A percentile compares a stretch with the other conserved stretches of the same genome.
These are phyloP conservation scores for Saccharomycopsis babjevae DNA, from an alignment of 805 yeast genomes.

Conservation along the genomic window DNA sequence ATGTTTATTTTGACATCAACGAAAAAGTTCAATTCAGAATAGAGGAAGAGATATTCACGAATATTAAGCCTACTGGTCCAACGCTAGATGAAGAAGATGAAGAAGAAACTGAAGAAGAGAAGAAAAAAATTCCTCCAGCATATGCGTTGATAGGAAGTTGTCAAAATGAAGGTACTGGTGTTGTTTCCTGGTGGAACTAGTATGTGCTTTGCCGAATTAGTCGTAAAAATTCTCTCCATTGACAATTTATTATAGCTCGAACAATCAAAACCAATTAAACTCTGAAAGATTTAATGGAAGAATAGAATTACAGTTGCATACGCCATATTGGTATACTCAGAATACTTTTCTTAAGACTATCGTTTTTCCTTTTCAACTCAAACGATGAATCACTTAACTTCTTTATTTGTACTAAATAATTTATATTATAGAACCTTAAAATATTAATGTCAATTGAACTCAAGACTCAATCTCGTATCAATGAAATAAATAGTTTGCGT, in stretches of 20 bases:
- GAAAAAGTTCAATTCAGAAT: conserved; percentile 88
- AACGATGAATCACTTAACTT: neutral
- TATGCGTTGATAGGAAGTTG: conserved; percentile 83
- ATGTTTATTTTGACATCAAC: conserved; percentile 76
- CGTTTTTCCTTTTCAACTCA: too few relatives aligned
- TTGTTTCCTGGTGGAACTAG: conserved; percentile 92
- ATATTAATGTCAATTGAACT: neutral
- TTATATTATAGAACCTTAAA: neutral
- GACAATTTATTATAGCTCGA: too few relatives aligned
- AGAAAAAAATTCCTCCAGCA: conserved; percentile 46
- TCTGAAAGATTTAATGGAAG: too few relatives aligned
- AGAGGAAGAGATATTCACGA: conserved; percentile 79
- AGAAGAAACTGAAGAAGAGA: conserved; percentile 21
- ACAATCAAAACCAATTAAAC: too few relatives aligned
- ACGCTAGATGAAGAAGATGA: conserved; percentile 35
- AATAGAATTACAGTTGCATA: too few relatives aligned
- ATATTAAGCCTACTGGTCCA: conserved; percentile 71
- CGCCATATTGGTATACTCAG: too few relatives aligned
- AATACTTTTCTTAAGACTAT: too few relatives aligned
- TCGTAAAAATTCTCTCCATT: too few relatives aligned
- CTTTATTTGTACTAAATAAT: neutral
- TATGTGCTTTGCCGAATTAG: neutral
- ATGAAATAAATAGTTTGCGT: neutral
- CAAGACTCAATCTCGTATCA: neutral
- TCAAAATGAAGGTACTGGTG: conserved; percentile 94